Base-by-base conservation (phyloP, 345 rosid genomes). In the Abelmoschus esculentus region DNA sequence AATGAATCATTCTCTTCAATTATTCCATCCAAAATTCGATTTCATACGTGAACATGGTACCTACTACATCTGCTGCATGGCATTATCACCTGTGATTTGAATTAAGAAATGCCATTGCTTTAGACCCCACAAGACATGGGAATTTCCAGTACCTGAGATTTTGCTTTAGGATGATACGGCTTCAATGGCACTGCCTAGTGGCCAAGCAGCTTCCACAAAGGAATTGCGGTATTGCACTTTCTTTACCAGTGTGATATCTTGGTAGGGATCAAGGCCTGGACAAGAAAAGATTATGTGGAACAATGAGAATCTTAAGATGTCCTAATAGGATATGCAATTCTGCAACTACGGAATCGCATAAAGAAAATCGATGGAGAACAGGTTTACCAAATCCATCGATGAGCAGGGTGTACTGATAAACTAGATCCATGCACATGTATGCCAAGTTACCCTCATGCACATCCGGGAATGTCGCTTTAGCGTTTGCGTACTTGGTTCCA, bases 141-240 rank as follows among this genome's bases (percentile, higher is more conserved):
- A 58, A 52, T 59, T 58, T 44, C 14, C 22, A 4, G 15, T 19
- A 40, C 38, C 11, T 7, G 54, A 29, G 31, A 81, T 68, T 36
- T 46, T 58, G 32, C 72, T 19, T 53, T 31, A 69, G 11, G 87
- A 72, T 55, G 97, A 93, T 12, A 91, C 79, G 15, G 97, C 97
- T 78, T 91, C 97, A 17, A 95, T 91, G 74, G 97, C 99, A 46
- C 99, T 95, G 78, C 97, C 99, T 5, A 95, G 78, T 17, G 99
- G 99, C 99, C 99, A 95, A 10, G 97, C 96, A 28, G 97, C 97
- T 82, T 91, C 97, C 18, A 91, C 97, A 0, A 81, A 83, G 52
- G 84, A 71, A 56, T 83, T 75, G 7, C 85, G 81, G 55, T 95
- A 95, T 73, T 84, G 74, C 22, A 95, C 84, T 76, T 95, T 74